Evolutionary conservation across 2,329 filamentous ascomycete species (phyloP).

Genomic region (Lachnellula cervina): DNA sequence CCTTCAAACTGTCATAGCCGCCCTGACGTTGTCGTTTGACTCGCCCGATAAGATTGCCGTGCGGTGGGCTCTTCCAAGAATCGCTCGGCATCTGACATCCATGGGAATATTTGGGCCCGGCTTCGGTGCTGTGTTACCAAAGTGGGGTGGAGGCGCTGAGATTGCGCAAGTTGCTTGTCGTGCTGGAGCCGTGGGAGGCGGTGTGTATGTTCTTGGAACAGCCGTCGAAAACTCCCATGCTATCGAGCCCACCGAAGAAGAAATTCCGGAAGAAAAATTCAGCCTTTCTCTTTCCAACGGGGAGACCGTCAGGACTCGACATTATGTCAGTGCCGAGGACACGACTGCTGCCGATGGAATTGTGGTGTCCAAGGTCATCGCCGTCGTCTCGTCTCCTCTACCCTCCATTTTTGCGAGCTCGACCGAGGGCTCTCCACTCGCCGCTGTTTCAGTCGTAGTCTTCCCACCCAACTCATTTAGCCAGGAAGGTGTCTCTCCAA

Average conservation of each 20-base stretch:
- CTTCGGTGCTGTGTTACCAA: constrained; percentile 84
- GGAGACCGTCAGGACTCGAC: constrained; percentile 50
- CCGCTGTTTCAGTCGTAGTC: constrained; percentile 67
- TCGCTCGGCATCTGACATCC: constrained; percentile 76
- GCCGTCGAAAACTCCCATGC: constrained; percentile 47
- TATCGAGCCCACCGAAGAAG: constrained; percentile 20
- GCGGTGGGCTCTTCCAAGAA: constrained; percentile 61
- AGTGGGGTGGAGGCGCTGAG: constrained; percentile 88
- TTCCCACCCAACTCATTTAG: constrained; percentile 52
- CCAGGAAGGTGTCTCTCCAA: constrained; percentile 32
- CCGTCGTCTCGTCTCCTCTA: constrained; percentile 64
- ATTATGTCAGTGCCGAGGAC: constrained; percentile 39
- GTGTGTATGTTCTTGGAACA: constrained; percentile 79
- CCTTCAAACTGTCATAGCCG: constrained; percentile 59
- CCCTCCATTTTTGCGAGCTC: constrained; percentile 61
- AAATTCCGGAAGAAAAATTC: constrained; percentile 29
- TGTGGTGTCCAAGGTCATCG: constrained; percentile 56
- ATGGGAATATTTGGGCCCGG: constrained; percentile 84
- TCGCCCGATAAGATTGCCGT: constrained; percentile 50
- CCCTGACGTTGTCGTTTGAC: constrained; percentile 71
- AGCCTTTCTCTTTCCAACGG: constrained; percentile 52
- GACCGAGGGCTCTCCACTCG: constrained; percentile 69
- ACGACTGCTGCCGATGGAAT: constrained; percentile 11
- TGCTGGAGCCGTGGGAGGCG: constrained; percentile 84
- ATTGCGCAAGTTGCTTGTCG: constrained; percentile 88